Conservation (phyloP, 495 filamentous ascomycete species). For the Aspergillus egyptiacus region DNA sequence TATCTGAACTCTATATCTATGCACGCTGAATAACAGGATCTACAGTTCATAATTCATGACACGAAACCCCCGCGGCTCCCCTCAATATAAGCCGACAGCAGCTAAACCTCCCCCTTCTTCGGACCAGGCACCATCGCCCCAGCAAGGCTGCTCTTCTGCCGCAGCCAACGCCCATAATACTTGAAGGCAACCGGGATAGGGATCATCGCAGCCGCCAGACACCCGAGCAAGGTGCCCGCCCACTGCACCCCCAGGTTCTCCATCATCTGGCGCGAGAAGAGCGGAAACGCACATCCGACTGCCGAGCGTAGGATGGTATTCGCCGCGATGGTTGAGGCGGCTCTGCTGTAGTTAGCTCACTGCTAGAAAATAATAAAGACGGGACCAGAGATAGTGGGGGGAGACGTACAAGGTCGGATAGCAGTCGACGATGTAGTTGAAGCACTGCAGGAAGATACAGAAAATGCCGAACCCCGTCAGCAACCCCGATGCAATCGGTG, state of each 20-base stretch:
- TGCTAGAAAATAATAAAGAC: constrained; percentile 11
- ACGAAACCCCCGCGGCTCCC: no score
- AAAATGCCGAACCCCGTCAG: constrained; percentile 33
- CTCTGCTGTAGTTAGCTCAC: constrained; percentile 34
- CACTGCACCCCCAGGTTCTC: constrained; percentile 70
- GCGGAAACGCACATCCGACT: constrained; percentile 70
- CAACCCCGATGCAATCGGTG: constrained; percentile 26
- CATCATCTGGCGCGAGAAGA: constrained; percentile 82
- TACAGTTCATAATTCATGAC: background rate
- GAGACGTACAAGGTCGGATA: constrained; percentile 61
- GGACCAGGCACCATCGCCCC: constrained; percentile 7
- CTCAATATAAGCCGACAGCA: no score
- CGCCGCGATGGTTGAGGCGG: constrained; percentile 80
- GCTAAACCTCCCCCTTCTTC: constrained; percentile 9
- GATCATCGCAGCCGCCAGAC: constrained; percentile 60
- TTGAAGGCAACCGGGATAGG: constrained; percentile 57
- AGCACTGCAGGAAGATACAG: constrained; percentile 35
- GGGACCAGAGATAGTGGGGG: no score
- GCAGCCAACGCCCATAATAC: constrained; percentile 30
- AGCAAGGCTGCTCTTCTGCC: constrained; percentile 31
- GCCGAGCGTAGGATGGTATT: constrained; percentile 84
- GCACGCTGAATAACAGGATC: no score
- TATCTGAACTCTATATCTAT: no score
- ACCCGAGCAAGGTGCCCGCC: constrained; percentile 72
- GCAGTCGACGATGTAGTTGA: constrained; percentile 39